Evolutionary conservation across 371 early-diverging fungal genomes (phyloP).

Genomic region (Batrachochytrium dendrobatidis): DNA sequence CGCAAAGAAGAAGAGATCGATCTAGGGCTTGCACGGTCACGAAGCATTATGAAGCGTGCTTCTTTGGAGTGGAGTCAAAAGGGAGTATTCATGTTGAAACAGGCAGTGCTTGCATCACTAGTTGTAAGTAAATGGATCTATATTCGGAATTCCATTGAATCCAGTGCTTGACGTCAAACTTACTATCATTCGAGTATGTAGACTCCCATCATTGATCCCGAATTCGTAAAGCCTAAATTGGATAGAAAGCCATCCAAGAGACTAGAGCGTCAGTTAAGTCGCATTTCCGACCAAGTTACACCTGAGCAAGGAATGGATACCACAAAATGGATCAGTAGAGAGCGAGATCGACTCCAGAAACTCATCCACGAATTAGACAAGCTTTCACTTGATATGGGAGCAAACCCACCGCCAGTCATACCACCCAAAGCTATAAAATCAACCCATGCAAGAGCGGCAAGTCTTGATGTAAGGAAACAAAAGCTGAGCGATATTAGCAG

Average conservation of each 20-base stretch:
- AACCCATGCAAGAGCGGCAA: not conserved
- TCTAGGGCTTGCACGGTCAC: not conserved
- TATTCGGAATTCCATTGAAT: too few relatives aligned
- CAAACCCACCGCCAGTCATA: not conserved
- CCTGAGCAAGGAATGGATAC: too few relatives aligned
- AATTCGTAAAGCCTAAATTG: too few relatives aligned
- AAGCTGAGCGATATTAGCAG: too few relatives aligned
- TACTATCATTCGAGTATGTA: too few relatives aligned
- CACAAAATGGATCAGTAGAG: conserved; percentile 2
- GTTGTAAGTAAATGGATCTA: not conserved
- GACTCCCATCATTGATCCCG: too few relatives aligned
- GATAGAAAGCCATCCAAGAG: too few relatives aligned
- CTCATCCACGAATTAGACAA: not conserved
- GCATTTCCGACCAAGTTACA: too few relatives aligned
- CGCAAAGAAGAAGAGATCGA: not conserved
- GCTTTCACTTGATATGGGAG: not conserved
- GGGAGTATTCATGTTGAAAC: not conserved
- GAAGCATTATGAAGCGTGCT: not conserved
- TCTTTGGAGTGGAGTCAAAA: conserved; percentile 1
- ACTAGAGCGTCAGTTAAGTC: too few relatives aligned
- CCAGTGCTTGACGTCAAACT: too few relatives aligned
- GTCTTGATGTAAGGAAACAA: too few relatives aligned
- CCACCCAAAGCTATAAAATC: not conserved
- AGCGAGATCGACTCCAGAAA: not conserved
- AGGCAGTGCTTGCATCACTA: not conserved